Percentiles rank a stretch among this genome's conserved stretches.
Evolutionary conservation across 768 basidiomycete genomes (phyloP).

Genomic region (Suillus bovinus): DNA sequence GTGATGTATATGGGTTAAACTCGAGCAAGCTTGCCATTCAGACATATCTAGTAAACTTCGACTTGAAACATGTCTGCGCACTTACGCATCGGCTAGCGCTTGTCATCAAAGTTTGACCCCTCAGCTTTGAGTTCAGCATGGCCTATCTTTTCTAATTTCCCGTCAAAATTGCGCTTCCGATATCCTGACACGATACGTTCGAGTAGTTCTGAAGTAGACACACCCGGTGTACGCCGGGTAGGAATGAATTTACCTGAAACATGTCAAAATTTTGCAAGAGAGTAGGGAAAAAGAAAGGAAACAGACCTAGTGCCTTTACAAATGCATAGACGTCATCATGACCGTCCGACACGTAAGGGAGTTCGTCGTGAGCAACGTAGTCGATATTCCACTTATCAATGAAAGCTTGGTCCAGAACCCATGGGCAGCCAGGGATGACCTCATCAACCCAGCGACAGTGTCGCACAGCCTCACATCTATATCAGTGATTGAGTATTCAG

Average conservation of each 20-base stretch:
- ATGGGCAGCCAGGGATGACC: constrained; percentile 87
- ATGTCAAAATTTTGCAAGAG: not conserved
- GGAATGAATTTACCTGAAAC: constrained; percentile 89
- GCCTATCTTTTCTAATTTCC: constrained; percentile 89
- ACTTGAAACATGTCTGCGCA: not conserved
- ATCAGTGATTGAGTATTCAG: not conserved
- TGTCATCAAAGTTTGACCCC: constrained; percentile 32
- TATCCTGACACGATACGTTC: constrained; percentile 91
- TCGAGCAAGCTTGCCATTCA: not conserved
- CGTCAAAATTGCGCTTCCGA: constrained; percentile 81
- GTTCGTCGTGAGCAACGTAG: constrained; percentile 96
- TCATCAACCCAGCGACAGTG: constrained; percentile 98
- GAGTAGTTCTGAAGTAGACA: constrained; percentile 91
- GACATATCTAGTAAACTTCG: not conserved
- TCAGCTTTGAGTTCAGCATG: constrained; percentile 67
- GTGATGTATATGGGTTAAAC: not conserved
- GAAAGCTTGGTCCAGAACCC: constrained; percentile 84
- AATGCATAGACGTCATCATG: constrained; percentile 84
- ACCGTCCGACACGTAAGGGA: constrained; percentile 78
- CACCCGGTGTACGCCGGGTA: constrained; percentile 90
- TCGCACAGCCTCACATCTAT: constrained; percentile 83
- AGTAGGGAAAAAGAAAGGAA: not conserved
- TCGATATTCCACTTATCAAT: constrained; percentile 87
- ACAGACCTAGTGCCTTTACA: constrained; percentile 76
- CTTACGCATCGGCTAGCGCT: not conserved